Evolutionary conservation across 164 flowering plant genomes (phyloP).

Genomic region (Piper betle): DNA sequence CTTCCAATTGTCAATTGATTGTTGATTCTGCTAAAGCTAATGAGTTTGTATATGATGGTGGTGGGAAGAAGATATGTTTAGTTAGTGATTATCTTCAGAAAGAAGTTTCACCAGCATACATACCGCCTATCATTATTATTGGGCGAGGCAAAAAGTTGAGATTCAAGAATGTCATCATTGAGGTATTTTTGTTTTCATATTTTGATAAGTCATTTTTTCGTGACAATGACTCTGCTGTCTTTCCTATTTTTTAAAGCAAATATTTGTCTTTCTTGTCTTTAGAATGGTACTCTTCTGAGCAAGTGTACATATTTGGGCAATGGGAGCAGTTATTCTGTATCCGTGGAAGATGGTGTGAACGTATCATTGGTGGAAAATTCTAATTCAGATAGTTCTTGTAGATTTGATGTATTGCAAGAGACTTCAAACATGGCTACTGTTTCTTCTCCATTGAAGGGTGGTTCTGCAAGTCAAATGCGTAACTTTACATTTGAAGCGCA

Average conservation of each 20-base stretch:
- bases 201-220: not conserved
- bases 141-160: constrained; percentile 87
- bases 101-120: constrained; percentile 22
- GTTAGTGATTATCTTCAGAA: constrained; percentile 37
- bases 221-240: not conserved
- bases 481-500: constrained; percentile 95
- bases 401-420: not conserved
- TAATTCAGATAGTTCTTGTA: constrained; percentile 11
- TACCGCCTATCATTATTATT: constrained; percentile 56
- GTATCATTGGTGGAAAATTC: constrained; percentile 32
- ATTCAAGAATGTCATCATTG: constrained; percentile 82
- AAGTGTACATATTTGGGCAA: constrained; percentile 65
- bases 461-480: constrained; percentile 22
- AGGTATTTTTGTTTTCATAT: constrained; percentile 34
- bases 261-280: constrained; percentile 7
- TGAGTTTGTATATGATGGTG: constrained; percentile 87
- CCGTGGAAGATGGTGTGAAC: constrained; percentile 75
- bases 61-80: constrained; percentile 69
- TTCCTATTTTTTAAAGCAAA: not conserved
- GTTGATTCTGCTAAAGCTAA: constrained; percentile 64
- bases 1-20: constrained; percentile 59
- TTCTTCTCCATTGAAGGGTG: constrained; percentile 3
- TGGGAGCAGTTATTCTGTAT: constrained; percentile 77
- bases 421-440: not conserved
- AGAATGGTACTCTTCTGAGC: constrained; percentile 86